Base-by-base conservation (phyloP, 495 filamentous ascomycete genomes). In the Penicillium psychrofluorescens region DNA sequence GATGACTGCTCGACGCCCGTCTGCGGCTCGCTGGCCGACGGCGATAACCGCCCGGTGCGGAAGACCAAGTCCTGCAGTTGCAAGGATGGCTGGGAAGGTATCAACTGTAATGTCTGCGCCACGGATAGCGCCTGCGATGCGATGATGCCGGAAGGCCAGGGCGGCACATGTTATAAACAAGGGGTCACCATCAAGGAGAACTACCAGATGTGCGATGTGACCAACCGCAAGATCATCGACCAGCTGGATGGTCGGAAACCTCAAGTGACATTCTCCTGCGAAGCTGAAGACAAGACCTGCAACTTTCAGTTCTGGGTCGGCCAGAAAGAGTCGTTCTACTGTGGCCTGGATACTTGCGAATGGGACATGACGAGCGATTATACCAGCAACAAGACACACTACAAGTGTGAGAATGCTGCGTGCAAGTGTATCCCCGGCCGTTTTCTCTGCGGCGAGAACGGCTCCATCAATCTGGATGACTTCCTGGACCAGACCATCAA, bases 241-340 rank as follows among this genome's bases (percentile, higher is more conserved):
- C 80, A 90, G 65, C 73, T 98, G 34, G 84, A 89, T 54, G 80
- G 80, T 29, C 75, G 83, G 56, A 86, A 85, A 34, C 90, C 92
- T 0, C 87, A 98, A 60, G 91, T 90, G 37, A 97, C 92, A 2
- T 97, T 98, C 58, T 85, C 82, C 30, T 98, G 92, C 59, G 76
- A 90, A 51, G 82, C 75, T n/a, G 76, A 83, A 33, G 67, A 74
- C 11, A 61, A 76, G 1, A 76, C 84, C 9, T 96, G 92, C 59
- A 91, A 89, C 53, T 98, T 98, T 56, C 91, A 98, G 65, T 97
- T 98, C 63, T 98, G 92, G 92, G 87, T 96, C 27, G 90, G 87
- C 45, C 79, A 95, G 50, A 70, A 75, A 34, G 94, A 98, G 64
- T 97, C 94, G 1, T 98, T 98, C 72, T 97, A 95, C 65, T 98